A percentile compares a stretch with the other conserved stretches of the same genome.
These are phyloP conservation scores for Diaporthe eres DNA, from an alignment of 2,329 filamentous ascomycete genomes.

Conservation along the genomic window DNA sequence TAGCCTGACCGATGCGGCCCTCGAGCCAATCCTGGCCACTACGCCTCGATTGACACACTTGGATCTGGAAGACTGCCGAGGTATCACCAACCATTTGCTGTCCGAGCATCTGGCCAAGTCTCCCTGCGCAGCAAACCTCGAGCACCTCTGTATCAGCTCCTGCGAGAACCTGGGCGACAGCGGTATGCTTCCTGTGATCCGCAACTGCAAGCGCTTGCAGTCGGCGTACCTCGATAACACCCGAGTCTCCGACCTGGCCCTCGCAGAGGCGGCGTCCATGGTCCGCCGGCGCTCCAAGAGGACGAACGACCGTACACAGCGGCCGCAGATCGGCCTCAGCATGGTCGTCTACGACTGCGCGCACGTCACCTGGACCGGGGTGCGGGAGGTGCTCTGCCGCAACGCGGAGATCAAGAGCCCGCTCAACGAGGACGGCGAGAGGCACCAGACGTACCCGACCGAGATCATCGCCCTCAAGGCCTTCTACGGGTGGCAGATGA, in stretches of 20 bases:
- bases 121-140: slow-evolving; percentile 78
- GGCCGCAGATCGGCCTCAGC: slow-evolving; percentile 75
- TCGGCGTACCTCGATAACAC: slow-evolving; percentile 95
- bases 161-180: slow-evolving; percentile 88
- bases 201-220: slow-evolving; percentile 77
- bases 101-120: slow-evolving; percentile 81
- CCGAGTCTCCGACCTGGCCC: slow-evolving; percentile 85
- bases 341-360: slow-evolving; percentile 93
- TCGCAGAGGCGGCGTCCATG: slow-evolving; percentile 87
- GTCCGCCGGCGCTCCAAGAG: slow-evolving; percentile 74
- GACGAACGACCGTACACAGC: slow-evolving; percentile 54
- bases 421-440: slow-evolving; percentile 26
- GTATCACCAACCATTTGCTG: slow-evolving; percentile 82
- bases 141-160: slow-evolving; percentile 90
- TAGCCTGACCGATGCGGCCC: slow-evolving; percentile 79
- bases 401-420: slow-evolving; percentile 81
- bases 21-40: slow-evolving; percentile 81
- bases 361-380: slow-evolving; percentile 92
- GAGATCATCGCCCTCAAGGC: slow-evolving; percentile 91
- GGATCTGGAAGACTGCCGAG: slow-evolving; percentile 87
- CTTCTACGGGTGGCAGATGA: slow-evolving; percentile 96
- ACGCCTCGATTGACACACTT: slow-evolving; percentile 85
- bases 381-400: slow-evolving; percentile 86
- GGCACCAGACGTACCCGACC: slow-evolving; percentile 69
- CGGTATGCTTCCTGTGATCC: slow-evolving; percentile 87